These are phyloP conservation scores for Aspergillus viridinutans DNA, from an alignment of 2,329 filamentous ascomycete species.

Conservation along the genomic window DNA sequence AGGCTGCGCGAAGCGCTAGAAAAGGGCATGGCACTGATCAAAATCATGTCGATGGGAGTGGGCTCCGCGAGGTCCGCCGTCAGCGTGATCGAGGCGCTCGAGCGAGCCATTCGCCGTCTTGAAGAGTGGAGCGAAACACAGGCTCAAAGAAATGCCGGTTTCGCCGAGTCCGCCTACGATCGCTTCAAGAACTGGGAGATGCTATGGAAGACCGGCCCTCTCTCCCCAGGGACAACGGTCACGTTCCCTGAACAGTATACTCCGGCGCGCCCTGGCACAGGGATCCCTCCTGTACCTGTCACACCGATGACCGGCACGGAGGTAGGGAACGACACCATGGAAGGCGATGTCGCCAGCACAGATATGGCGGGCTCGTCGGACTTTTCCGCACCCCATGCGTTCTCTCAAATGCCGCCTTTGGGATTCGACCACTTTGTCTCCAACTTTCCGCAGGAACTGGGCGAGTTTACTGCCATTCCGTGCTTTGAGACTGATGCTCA, in stretches of 20 bases:
- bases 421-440: conserved; percentile 39
- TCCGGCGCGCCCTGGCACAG: conserved; percentile 1
- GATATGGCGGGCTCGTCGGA: conserved; percentile 22
- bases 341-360: conserved; percentile 17
- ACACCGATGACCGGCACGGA: conserved; percentile 20
- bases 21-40: conserved; percentile 50
- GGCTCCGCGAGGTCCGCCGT: conserved; percentile 52
- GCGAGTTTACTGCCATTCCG: conserved; percentile 38
- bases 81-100: conserved; percentile 52
- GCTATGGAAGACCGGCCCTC: conserved; percentile 42
- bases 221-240: conserved; percentile 28
- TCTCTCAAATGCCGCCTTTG: conserved; percentile 31
- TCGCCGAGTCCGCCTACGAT: conserved; percentile 48
- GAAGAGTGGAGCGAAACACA: conserved; percentile 41
- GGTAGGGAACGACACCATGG: conserved; percentile 14
- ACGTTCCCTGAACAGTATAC: conserved; percentile 21
- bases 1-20: conserved; percentile 44
- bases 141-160: conserved; percentile 26
- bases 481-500: conserved; percentile 35
- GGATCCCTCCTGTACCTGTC: conserved; percentile 15
- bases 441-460: conserved; percentile 38
- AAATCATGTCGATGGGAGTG: conserved; percentile 51
- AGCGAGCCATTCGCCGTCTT: conserved; percentile 45
- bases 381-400: conserved; percentile 26
- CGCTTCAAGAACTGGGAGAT: conserved; percentile 52